Evolutionary conservation across 345 rosid species (phyloP), one percentile per base, ranked within the genome.

Genomic region (Brassica juncea): DNA sequence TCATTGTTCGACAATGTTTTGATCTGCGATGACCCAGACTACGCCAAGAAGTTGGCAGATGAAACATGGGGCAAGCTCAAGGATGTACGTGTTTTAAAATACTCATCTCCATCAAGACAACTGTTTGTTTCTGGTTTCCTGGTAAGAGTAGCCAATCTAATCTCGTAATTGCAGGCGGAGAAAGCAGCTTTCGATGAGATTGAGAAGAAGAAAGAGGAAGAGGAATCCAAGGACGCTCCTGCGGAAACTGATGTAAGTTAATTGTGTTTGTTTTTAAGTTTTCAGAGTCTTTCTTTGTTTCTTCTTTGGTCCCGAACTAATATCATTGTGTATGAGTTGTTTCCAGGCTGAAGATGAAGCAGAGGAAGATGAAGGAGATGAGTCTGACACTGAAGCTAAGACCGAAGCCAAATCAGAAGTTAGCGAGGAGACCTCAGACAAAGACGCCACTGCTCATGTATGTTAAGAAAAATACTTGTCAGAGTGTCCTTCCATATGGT

Each of bases 41-140:
- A 93, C 67, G 99, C 99, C 66, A 89, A 90, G 89, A 84, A 87
- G 77, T 59, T 95, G 69, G 94, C 97, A 0, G 98, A 93, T 72
- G 98, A 93, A 84, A 93, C 98, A 55, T 95, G 99, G 99, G 98
- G 87, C 73, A 93, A 93, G 86, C 84, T 75, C 25, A 96, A 96
- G 88, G 99, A 93, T 85, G 98, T 95, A 89, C 44, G 95, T 75
- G 16, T 34, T 39, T 58, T 30, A 27, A 14, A 31, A 47, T 68
- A 73, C 31, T 2, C 32, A 73, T 73, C 21, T 49, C 34, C 16
- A 34, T 34, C 8, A 68, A 23, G 12, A 19, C 27, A 37, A 69
- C 16, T 32, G 47, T 74, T 80, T 52, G 52, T 69, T 74, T 62
- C 6, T 49, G 19, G 27, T 44, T 34, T 34, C 25, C 60, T 74